Conservation (phyloP, 2,329 filamentous ascomycete genomes). For the Cladosporium sphaerospermum region DNA sequence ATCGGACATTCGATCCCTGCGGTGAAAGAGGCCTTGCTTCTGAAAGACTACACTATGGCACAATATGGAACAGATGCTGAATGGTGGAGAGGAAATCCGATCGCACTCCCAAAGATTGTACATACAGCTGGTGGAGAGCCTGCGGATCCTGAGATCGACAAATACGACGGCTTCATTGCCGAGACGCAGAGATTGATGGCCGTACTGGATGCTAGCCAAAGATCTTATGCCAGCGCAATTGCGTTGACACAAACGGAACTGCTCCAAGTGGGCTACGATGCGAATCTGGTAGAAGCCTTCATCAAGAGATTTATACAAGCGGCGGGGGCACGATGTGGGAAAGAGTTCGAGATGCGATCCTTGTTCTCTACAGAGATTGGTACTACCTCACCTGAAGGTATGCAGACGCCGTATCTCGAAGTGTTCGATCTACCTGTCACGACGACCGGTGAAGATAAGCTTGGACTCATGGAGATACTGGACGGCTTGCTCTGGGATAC, state of each 20-base stretch:
- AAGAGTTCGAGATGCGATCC: conserved; percentile 11
- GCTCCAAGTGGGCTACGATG: conserved; percentile 15
- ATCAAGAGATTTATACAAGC: conserved; percentile 5
- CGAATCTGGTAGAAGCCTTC: conserved; percentile 1
- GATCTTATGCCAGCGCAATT: conserved; percentile 54
- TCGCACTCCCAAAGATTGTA: conserved; percentile 47
- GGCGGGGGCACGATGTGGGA: neutral
- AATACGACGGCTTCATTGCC: conserved; percentile 44
- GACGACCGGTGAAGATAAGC: conserved; percentile 8
- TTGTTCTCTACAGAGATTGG: conserved; percentile 26
- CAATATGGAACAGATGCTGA: conserved; percentile 52
- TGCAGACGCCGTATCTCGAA: conserved; percentile 16
- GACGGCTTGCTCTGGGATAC: conserved; percentile 28
- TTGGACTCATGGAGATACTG: conserved; percentile 16
- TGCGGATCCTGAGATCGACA: conserved; percentile 25
- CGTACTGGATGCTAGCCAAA: conserved; percentile 51
- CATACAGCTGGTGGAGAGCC: conserved; percentile 28
- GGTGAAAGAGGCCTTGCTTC: conserved; percentile 51
- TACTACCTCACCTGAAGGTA: conserved; percentile 19
- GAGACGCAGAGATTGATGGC: conserved; percentile 58
- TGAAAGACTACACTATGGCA: conserved; percentile 37
- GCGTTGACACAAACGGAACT: conserved; percentile 33
- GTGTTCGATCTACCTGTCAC: conserved; percentile 16
- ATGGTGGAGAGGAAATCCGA: conserved; percentile 57
- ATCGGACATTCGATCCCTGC: conserved; percentile 58